phyloP scores from a whole-genome alignment of 2,329 filamentous ascomycete genomes.

The Aspergillus tamarii region DNA sequence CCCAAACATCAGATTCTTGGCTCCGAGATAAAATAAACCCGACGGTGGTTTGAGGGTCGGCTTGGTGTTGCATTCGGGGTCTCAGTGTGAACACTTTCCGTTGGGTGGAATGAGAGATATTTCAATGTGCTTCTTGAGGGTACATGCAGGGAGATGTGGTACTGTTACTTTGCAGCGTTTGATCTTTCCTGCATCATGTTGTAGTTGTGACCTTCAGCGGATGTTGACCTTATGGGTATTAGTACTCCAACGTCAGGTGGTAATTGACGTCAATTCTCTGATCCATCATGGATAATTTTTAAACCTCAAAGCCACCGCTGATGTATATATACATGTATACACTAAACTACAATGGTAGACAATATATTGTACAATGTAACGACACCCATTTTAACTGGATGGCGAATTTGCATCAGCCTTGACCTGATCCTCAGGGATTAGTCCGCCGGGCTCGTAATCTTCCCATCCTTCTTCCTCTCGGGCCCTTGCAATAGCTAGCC shows the following conservation, averaged over 20 bases:
- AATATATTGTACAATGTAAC: background rate
- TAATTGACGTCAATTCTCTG: background rate
- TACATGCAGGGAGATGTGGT: background rate
- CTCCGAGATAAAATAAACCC: conserved; percentile 2
- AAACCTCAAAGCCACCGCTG: background rate
- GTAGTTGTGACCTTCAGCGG: no score
- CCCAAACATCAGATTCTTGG: background rate
- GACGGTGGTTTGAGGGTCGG: conserved; percentile 6
- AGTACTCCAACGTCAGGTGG: background rate
- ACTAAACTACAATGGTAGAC: background rate
- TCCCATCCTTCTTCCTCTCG: conserved; percentile 27
- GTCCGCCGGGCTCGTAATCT: conserved; percentile 24
- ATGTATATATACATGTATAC: background rate
- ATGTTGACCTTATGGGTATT: background rate
- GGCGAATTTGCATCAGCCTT: background rate
- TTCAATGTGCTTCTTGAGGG: background rate
- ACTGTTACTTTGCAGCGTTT: background rate
- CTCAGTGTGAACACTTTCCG: background rate
- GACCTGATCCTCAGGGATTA: conserved; percentile 20
- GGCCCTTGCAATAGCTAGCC: conserved; percentile 20
- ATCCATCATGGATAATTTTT: background rate
- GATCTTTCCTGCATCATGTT: background rate
- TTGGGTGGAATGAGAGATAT: background rate
- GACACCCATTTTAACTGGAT: background rate
- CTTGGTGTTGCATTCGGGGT: conserved; percentile 5